Conservation (phyloP, 441 rosid species). For the Cnidoscolus chayamansa region DNA sequence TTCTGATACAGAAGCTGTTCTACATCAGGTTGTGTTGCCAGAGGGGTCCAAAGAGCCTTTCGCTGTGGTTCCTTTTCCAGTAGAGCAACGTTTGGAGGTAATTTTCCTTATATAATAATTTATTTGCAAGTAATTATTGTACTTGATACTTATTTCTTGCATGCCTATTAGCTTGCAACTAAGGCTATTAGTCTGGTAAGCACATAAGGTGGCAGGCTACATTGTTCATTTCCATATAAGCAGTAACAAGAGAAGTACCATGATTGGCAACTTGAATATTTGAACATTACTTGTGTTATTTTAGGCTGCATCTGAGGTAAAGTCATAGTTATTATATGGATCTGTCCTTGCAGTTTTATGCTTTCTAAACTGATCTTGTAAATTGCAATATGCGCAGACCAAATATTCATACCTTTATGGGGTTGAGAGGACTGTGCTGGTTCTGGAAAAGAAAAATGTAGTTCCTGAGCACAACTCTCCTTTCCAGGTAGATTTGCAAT, state of each 20-base stretch:
- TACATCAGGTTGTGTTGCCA: slow-evolving; percentile 84
- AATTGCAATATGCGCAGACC: slow-evolving; percentile 46
- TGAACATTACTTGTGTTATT: neutral
- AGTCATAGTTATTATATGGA: neutral
- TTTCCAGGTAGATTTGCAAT: slow-evolving; percentile 67
- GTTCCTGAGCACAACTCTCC: slow-evolving; percentile 75
- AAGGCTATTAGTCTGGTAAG: neutral
- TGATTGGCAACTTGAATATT: neutral
- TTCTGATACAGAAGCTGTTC: slow-evolving; percentile 19
- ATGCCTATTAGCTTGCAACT: neutral
- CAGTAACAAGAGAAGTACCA: neutral
- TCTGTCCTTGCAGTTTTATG: slow-evolving; percentile 8
- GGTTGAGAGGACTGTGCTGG: slow-evolving; percentile 92
- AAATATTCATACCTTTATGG: slow-evolving; percentile 97
- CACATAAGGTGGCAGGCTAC: neutral
- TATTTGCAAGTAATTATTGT: neutral
- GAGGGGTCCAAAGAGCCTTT: slow-evolving; percentile 94
- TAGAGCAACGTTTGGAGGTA: slow-evolving; percentile 80
- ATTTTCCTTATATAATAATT: neutral
- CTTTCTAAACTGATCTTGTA: slow-evolving; percentile 14
- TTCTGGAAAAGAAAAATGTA: slow-evolving; percentile 80
- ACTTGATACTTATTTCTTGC: neutral
- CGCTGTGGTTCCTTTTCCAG: slow-evolving; percentile 71
- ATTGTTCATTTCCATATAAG: neutral
- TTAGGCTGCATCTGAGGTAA: neutral